Evolutionary conservation across 192 early-diverging fungal species (phyloP).

Genomic region (Diversispora epigaea): DNA sequence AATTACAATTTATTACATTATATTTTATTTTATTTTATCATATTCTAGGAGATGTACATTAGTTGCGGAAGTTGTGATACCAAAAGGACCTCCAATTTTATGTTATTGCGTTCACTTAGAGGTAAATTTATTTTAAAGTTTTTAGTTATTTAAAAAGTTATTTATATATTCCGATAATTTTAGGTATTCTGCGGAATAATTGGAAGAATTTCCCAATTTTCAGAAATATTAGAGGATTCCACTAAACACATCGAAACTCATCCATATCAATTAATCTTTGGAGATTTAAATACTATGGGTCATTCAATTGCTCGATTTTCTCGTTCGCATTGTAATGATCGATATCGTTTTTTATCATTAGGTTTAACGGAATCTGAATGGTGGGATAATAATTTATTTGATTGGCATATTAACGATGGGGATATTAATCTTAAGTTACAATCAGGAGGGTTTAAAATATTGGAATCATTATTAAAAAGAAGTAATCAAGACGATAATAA

Average conservation of each 20-base stretch:
- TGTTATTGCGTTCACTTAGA: constrained; percentile 77
- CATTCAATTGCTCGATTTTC: constrained; percentile 74
- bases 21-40: neutral
- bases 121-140: constrained; percentile 31
- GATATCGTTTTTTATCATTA: constrained; percentile 62
- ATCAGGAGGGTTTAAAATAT: constrained; percentile 38
- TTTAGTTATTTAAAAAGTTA: neutral
- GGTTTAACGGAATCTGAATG: constrained; percentile 68
- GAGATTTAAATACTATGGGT: constrained; percentile 78
- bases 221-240: constrained; percentile 68
- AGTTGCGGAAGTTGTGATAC: constrained; percentile 54
- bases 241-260: constrained; percentile 33
- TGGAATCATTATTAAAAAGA: neutral
- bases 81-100: constrained; percentile 54
- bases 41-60: constrained; percentile 58
- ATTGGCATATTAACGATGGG: constrained; percentile 46
- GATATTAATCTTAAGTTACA: constrained; percentile 43
- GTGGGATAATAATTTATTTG: constrained; percentile 66
- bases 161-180: neutral
- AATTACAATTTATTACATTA: too few species aligned
- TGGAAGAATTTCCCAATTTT: constrained; percentile 65
- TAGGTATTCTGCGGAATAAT: constrained; percentile 69
- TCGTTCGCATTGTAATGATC: constrained; percentile 60
- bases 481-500: neutral
- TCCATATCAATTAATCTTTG: constrained; percentile 72